A percentile compares a stretch with the other conserved stretches of the same genome.
Evolutionary conservation across 148 eudicot species (phyloP).

Genomic region (Vaccinium vitisidaea): DNA sequence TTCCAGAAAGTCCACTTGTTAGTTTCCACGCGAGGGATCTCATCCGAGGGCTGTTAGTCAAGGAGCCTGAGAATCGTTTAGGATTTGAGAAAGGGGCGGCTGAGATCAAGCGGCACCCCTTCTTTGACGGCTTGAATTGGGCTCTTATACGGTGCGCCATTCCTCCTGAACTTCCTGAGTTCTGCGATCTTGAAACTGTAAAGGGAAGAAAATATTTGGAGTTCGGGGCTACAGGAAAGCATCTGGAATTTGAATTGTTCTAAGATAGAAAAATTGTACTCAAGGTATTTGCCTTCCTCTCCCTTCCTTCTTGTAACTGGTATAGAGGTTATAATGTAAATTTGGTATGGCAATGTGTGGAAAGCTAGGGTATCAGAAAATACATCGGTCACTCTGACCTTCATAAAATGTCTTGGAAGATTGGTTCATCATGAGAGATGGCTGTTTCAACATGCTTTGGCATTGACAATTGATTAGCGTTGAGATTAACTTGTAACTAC

Average conservation of each 20-base stretch:
- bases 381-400: background rate
- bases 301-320: conserved; percentile 14
- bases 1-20: conserved; percentile 37
- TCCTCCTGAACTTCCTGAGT: conserved; percentile 43
- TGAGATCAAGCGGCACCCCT: conserved; percentile 43
- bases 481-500: background rate
- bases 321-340: conserved; percentile 19
- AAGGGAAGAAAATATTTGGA: conserved; percentile 42
- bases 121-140: conserved; percentile 49
- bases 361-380: conserved; percentile 8
- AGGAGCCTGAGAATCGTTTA: conserved; percentile 45
- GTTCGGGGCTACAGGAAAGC: conserved; percentile 44
- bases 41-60: conserved; percentile 39
- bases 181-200: conserved; percentile 39
- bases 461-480: background rate
- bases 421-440: background rate
- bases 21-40: conserved; percentile 51
- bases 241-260: conserved; percentile 66
- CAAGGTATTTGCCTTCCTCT: conserved; percentile 12
- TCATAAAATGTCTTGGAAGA: conserved; percentile 4
- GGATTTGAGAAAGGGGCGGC: conserved; percentile 44
- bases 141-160: conserved; percentile 43
- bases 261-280: conserved; percentile 19
- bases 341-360: conserved; percentile 12
- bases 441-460: background rate